These are phyloP conservation scores for Colletotrichum sp. DNA, from an alignment of 2,329 filamentous ascomycete genomes.

Conservation along the genomic window DNA sequence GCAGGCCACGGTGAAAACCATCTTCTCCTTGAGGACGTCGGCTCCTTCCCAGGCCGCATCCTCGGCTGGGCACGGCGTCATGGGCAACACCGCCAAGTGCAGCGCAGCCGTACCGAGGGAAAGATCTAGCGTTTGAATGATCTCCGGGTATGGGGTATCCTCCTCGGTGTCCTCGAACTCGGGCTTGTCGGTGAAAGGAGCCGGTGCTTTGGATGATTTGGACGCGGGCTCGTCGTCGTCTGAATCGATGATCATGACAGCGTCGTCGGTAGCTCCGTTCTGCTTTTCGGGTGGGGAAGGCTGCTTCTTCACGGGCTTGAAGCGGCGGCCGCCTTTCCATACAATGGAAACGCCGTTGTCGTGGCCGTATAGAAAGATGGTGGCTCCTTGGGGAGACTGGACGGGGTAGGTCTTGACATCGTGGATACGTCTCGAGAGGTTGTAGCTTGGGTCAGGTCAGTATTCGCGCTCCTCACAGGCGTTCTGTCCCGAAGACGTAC, in stretches of 20 bases:
- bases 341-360: conserved; percentile 66
- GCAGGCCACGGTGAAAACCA: conserved; percentile 67
- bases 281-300: conserved; percentile 43
- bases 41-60: conserved; percentile 54
- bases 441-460: conserved; percentile 52
- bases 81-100: conserved; percentile 61
- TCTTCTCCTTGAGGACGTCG: conserved; percentile 58
- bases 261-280: conserved; percentile 58
- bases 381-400: conserved; percentile 67
- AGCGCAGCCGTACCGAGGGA: conserved; percentile 60
- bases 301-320: conserved; percentile 52
- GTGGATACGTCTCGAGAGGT: conserved; percentile 62
- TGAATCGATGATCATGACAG: conserved; percentile 68
- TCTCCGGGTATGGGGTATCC: conserved; percentile 53
- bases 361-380: conserved; percentile 67
- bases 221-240: conserved; percentile 58
- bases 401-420: conserved; percentile 67
- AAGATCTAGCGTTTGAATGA: conserved; percentile 67
- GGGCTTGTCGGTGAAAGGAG: conserved; percentile 55
- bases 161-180: conserved; percentile 62
- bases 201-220: conserved; percentile 31
- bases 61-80: conserved; percentile 52
- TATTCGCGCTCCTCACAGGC: neutral
- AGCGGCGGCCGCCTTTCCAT: conserved; percentile 67
- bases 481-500: conserved; percentile 33